Percentiles rank a stretch among this genome's conserved stretches.
These are phyloP conservation scores for Chlamydomonas incerta DNA, from an alignment of 139 green algal genomes.

Conservation along the genomic window DNA sequence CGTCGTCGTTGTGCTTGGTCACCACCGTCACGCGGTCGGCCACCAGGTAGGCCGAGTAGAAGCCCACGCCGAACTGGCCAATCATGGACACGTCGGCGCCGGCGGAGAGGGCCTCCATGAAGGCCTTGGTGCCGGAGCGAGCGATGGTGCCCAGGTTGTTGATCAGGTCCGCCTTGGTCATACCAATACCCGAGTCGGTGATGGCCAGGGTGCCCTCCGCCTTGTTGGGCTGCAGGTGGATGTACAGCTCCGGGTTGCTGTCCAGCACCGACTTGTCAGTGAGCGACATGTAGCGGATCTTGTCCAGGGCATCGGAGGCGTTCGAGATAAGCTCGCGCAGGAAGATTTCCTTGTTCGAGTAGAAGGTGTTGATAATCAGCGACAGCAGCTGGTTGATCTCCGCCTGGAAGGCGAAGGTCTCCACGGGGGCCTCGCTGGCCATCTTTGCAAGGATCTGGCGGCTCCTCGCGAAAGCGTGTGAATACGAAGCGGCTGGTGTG, in stretches of 20 bases:
- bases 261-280: constrained; percentile 99
- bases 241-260: constrained; percentile 93
- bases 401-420: constrained; percentile 80
- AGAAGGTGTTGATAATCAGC: constrained; percentile 99
- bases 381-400: constrained; percentile 99
- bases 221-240: constrained; percentile 98
- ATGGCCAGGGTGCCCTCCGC: constrained; percentile 96
- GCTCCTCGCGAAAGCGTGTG: too few relatives aligned
- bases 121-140: constrained; percentile 97
- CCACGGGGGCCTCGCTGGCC: background rate
- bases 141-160: constrained; percentile 99
- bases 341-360: constrained; percentile 97
- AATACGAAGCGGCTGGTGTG: too few relatives aligned
- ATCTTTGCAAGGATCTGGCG: too few relatives aligned
- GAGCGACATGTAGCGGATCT: constrained; percentile 97
- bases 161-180: constrained; percentile 98
- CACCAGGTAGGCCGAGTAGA: constrained; percentile 99
- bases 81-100: constrained; percentile 99
- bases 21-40: constrained; percentile 90
- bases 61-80: constrained; percentile 99
- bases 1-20: constrained; percentile 99
- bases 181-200: constrained; percentile 95
- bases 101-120: constrained; percentile 99
- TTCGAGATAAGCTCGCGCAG: constrained; percentile 98
- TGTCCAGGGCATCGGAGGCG: constrained; percentile 97